Evolutionary conservation across 768 basidiomycete genomes (phyloP).

Genomic region (Termitomyces sp.): DNA sequence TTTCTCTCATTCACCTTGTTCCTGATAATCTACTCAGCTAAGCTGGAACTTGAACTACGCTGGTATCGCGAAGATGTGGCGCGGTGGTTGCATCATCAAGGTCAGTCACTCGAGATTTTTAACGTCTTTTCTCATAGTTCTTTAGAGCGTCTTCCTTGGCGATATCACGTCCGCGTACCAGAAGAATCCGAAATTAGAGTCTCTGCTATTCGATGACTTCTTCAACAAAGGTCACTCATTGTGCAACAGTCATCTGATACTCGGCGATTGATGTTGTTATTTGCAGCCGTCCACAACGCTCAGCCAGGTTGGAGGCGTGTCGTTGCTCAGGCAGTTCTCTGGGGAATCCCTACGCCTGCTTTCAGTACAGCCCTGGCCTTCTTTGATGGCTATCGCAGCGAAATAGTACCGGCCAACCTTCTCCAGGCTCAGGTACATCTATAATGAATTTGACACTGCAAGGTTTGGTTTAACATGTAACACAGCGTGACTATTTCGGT

Average conservation of each 20-base stretch:
- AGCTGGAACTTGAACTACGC: conserved; percentile 95
- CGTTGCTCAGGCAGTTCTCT: conserved; percentile 91
- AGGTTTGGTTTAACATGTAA: not conserved
- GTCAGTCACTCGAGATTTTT: conserved; percentile 23
- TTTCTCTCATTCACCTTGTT: not conserved
- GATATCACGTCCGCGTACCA: conserved; percentile 90
- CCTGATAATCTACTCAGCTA: conserved; percentile 34
- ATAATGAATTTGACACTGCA: not conserved
- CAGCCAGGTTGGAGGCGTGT: conserved; percentile 99
- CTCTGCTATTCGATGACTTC: conserved; percentile 93
- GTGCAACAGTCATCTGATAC: not conserved
- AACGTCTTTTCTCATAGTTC: not conserved
- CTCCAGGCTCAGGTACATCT: conserved; percentile 80
- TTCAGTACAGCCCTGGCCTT: conserved; percentile 97
- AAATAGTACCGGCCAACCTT: conserved; percentile 89
- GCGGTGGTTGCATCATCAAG: conserved; percentile 99
- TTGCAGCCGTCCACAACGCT: conserved; percentile 79
- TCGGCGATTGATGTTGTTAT: conserved; percentile 1
- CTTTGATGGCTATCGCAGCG: conserved; percentile 98
- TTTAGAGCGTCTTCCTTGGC: conserved; percentile 83
- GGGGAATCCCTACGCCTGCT: conserved; percentile 98
- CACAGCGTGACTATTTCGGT: conserved; percentile 95
- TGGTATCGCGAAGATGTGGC: conserved; percentile 99
- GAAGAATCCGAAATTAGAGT: conserved; percentile 82
- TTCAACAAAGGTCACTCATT: conserved; percentile 76